phyloP scores from a whole-genome alignment of 139 green algal genomes.

The Closterium sp. region DNA sequence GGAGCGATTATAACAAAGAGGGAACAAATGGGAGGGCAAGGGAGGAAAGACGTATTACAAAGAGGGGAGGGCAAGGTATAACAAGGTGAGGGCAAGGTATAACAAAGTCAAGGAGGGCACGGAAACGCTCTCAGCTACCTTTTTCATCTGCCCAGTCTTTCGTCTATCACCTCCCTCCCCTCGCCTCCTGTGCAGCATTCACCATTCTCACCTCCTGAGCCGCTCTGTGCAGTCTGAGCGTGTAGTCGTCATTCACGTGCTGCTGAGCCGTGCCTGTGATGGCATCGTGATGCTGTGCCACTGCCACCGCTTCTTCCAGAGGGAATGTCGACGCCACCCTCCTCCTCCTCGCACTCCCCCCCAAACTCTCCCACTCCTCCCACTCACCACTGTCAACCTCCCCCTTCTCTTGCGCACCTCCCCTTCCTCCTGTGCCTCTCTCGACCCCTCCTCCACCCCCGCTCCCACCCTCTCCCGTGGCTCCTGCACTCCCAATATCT shows the following conservation, averaged over 20 bases:
- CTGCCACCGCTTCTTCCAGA: constrained; percentile 67
- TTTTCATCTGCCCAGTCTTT: too few relatives aligned
- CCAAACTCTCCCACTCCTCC: constrained; percentile 70
- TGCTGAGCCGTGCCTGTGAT: constrained; percentile 84
- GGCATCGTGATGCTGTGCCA: constrained; percentile 84
- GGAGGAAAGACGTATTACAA: background rate
- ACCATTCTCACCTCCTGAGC: background rate
- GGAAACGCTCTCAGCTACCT: too few relatives aligned
- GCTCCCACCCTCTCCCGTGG: background rate
- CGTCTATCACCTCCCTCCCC: background rate
- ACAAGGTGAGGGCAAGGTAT: too few relatives aligned
- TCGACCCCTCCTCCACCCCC: too few relatives aligned
- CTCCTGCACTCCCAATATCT: background rate
- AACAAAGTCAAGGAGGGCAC: too few relatives aligned
- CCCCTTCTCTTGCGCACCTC: background rate
- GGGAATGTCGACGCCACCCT: constrained; percentile 38
- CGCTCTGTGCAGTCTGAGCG: background rate
- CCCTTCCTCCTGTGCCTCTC: constrained; percentile 13
- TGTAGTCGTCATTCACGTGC: constrained; percentile 82
- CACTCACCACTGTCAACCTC: background rate
- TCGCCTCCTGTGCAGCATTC: background rate
- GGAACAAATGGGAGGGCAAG: background rate
- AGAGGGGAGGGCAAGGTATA: background rate
- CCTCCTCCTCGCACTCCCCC: constrained; percentile 11
- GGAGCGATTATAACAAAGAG: background rate